Conservation (phyloP, 805 yeast species). For the Sugiyamaella boreocaroliniensis region DNA sequence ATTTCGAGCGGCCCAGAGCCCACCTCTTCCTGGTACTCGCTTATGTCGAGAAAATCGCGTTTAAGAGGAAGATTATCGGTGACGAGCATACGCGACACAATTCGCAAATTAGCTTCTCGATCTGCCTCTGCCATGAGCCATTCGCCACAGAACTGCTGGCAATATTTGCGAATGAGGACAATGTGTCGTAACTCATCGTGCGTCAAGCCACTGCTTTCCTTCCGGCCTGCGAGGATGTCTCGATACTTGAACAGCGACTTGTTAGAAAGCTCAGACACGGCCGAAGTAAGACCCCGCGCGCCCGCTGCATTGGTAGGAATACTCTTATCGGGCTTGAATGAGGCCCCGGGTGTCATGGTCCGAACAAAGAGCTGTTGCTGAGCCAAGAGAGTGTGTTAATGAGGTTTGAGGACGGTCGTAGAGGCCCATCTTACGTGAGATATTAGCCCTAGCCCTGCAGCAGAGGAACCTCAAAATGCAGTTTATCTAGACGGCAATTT, state of each 20-base stretch:
- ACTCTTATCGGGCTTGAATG: not conserved
- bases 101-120: not conserved
- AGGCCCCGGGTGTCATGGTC: not conserved
- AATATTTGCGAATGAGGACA: not conserved
- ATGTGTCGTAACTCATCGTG: not conserved
- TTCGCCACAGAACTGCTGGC: not conserved
- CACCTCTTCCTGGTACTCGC: not conserved
- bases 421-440: too few species aligned
- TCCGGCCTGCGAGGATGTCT: not conserved
- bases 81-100: not conserved
- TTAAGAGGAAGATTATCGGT: not conserved
- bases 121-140: not conserved
- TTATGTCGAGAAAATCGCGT: not conserved
- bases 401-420: too few species aligned
- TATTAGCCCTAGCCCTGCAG: too few species aligned
- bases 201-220: not conserved
- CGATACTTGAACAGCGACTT: not conserved
- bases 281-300: not conserved
- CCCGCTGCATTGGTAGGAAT: not conserved
- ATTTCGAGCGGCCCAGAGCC: not conserved
- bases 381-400: too few species aligned
- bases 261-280: not conserved
- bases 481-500: too few species aligned
- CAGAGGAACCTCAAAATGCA: too few species aligned
- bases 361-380: too few species aligned